Percentiles rank a stretch among this genome's conserved stretches.
Evolutionary conservation across 305 asterid species (phyloP).

Genomic region (Ilex paraguariensis): DNA sequence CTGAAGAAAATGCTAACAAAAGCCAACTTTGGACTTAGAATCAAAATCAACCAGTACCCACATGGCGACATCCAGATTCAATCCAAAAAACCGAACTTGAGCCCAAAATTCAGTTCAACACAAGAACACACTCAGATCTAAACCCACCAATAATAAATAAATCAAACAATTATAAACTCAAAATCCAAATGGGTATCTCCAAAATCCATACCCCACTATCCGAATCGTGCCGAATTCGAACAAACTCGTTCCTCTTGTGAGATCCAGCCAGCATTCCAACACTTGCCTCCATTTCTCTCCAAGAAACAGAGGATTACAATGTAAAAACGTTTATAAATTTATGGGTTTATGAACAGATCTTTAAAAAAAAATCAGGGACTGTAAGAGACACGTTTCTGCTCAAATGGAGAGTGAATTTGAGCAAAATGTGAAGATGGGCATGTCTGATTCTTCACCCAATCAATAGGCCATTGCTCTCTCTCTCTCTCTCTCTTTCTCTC

Average conservation of each 20-base stretch:
- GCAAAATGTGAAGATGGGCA: background rate
- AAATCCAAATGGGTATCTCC: background rate
- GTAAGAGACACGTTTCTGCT: background rate
- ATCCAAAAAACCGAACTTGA: conserved; percentile 3
- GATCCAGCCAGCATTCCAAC: conserved; percentile 5
- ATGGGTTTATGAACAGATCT: background rate
- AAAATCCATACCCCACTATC: conserved; percentile 22
- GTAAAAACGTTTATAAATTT: background rate
- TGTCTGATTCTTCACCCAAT: conserved; percentile 13
- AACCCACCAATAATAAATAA: background rate
- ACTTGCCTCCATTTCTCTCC: conserved; percentile 1
- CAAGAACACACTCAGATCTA: conserved; percentile 13
- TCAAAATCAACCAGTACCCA: too few relatives aligned
- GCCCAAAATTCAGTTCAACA: conserved; percentile 1
- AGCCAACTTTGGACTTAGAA: too few relatives aligned
- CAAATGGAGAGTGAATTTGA: background rate
- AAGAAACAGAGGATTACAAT: background rate
- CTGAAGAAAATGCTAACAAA: too few relatives aligned
- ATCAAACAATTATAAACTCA: background rate
- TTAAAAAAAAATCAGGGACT: background rate
- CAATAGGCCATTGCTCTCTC: conserved; percentile 28
- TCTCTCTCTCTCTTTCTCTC: too few relatives aligned
- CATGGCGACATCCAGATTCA: too few relatives aligned
- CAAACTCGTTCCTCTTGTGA: conserved; percentile 3
- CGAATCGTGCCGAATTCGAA: conserved; percentile 25